Conservation (phyloP, 352 stramenopile genomes). For the Plasmopara viticola region DNA sequence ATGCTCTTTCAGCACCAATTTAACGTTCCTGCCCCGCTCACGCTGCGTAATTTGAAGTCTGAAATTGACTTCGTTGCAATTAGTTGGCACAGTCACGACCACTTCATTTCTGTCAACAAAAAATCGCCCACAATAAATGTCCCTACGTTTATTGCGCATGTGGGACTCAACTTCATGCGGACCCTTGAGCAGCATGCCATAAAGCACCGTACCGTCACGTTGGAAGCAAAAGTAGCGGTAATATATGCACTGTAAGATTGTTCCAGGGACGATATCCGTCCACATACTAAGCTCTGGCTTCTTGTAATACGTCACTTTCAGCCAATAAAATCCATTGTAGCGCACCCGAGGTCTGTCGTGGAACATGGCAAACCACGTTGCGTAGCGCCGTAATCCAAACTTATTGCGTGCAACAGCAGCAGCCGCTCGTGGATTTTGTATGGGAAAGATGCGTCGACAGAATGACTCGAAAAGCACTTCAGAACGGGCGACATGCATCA, state of each 20-base stretch:
- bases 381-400: constrained; percentile 58
- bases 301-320: constrained; percentile 79
- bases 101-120: constrained; percentile 57
- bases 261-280: constrained; percentile 56
- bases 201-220: constrained; percentile 61
- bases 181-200: constrained; percentile 71
- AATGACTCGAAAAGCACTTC: constrained; percentile 63
- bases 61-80: constrained; percentile 70
- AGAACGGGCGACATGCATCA: constrained; percentile 41
- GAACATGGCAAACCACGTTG: constrained; percentile 75
- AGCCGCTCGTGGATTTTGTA: constrained; percentile 47
- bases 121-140: constrained; percentile 50
- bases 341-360: constrained; percentile 55
- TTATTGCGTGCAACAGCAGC: constrained; percentile 35
- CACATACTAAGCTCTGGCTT: constrained; percentile 83
- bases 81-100: constrained; percentile 62
- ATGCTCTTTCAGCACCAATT: constrained; percentile 60
- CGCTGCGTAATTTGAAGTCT: constrained; percentile 43
- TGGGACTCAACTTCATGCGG: constrained; percentile 47
- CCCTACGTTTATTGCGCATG: constrained; percentile 30
- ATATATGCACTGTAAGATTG: constrained; percentile 77
- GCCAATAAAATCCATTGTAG: constrained; percentile 77
- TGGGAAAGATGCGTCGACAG: constrained; percentile 65
- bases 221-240: constrained; percentile 83
- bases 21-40: constrained; percentile 46